phyloP scores from a whole-genome alignment of 2,329 filamentous ascomycete genomes.

The Nemania sp. region DNA sequence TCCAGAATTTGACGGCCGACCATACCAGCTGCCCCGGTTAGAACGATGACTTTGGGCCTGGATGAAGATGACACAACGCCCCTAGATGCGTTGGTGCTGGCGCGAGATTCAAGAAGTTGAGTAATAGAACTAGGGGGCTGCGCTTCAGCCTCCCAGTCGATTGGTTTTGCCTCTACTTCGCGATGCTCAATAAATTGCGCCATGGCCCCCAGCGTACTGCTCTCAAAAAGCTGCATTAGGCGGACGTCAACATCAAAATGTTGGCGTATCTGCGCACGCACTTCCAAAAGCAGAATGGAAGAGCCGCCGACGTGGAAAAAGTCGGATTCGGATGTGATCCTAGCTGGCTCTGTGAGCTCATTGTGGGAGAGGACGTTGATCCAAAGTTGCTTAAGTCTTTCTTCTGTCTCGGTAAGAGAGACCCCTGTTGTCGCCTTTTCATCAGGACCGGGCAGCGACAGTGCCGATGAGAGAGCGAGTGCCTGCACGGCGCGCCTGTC shows the following conservation, averaged over 20 bases:
- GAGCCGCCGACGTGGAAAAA: conserved; percentile 10
- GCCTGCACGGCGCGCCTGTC: neutral
- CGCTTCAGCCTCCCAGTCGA: conserved; percentile 39
- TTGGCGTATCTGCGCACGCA: neutral
- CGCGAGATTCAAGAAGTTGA: neutral
- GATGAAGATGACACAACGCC: neutral
- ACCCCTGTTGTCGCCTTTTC: too few relatives aligned
- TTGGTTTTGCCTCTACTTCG: neutral
- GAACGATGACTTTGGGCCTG: conserved; percentile 23
- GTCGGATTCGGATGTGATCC: neutral
- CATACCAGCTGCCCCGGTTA: conserved; percentile 41
- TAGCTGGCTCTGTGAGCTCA: too few relatives aligned
- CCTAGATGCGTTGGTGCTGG: neutral
- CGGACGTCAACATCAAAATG: neutral
- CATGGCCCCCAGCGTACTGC: neutral
- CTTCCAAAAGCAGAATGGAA: neutral
- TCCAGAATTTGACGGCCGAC: conserved; percentile 27
- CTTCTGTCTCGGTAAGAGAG: neutral
- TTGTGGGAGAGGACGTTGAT: neutral
- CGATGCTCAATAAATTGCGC: neutral
- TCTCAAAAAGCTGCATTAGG: neutral
- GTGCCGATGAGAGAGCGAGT: neutral
- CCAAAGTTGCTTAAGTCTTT: neutral
- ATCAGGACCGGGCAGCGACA: too few relatives aligned
- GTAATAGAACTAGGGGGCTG: conserved; percentile 19